Conservation (phyloP, 2,329 filamentous ascomycete species). For the Exophiala sp. region DNA sequence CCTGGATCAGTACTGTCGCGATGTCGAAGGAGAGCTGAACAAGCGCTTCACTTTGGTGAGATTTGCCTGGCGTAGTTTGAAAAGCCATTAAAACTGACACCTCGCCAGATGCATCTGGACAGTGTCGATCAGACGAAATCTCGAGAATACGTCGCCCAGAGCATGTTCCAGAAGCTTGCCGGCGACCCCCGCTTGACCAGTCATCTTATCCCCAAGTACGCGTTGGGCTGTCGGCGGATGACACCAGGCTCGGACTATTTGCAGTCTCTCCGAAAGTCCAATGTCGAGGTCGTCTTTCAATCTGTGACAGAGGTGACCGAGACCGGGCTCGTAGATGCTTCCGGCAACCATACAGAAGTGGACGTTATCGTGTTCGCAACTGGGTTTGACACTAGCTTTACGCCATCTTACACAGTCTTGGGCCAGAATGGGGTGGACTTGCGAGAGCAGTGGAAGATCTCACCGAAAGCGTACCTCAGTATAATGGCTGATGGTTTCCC, state of each 20-base stretch:
- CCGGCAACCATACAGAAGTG: slow-evolving; percentile 35
- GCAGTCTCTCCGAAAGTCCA: slow-evolving; percentile 39
- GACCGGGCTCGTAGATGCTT: slow-evolving; percentile 39
- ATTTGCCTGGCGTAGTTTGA: background rate
- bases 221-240: slow-evolving; percentile 41
- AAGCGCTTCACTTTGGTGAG: slow-evolving; percentile 44
- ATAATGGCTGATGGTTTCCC: slow-evolving; percentile 26
- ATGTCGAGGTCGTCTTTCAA: slow-evolving; percentile 39
- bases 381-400: slow-evolving; percentile 37
- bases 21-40: slow-evolving; percentile 51
- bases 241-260: slow-evolving; percentile 45
- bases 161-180: slow-evolving; percentile 27
- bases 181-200: slow-evolving; percentile 39
- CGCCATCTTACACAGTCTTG: slow-evolving; percentile 34
- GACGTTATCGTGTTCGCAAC: slow-evolving; percentile 40
- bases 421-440: slow-evolving; percentile 29
- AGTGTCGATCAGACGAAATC: slow-evolving; percentile 33
- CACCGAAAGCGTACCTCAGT: slow-evolving; percentile 22
- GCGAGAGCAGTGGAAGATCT: slow-evolving; percentile 28
- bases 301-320: slow-evolving; percentile 37
- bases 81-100: background rate
- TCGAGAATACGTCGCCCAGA: slow-evolving; percentile 22
- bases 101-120: slow-evolving; percentile 16
- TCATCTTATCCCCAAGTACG: slow-evolving; percentile 48
- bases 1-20: slow-evolving; percentile 46